Percentiles rank a stretch among this genome's conserved stretches.
These are phyloP conservation scores for Vigna angularis DNA, from an alignment of 306 rosid genomes.

Conservation along the genomic window DNA sequence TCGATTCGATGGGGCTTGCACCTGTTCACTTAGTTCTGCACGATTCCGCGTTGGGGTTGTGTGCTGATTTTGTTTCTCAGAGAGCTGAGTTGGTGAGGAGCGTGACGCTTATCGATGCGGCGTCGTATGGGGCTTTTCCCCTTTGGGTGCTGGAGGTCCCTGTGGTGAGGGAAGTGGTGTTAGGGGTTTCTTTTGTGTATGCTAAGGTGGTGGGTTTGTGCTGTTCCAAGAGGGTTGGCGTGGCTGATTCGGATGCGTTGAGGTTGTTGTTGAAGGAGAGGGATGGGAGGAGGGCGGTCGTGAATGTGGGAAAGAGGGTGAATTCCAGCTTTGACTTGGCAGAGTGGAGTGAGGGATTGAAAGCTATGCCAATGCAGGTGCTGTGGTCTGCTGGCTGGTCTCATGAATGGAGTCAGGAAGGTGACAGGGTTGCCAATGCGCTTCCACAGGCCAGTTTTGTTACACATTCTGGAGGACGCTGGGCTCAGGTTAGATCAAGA, in stretches of 20 bases:
- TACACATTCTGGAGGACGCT: slow-evolving; percentile 81
- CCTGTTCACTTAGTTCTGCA: slow-evolving; percentile 93
- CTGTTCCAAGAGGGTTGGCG: slow-evolving; percentile 65
- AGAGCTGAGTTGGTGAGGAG: slow-evolving; percentile 69
- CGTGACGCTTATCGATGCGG: slow-evolving; percentile 78
- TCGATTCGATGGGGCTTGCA: slow-evolving; percentile 65
- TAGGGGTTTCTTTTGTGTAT: slow-evolving; percentile 64
- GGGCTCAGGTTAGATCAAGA: slow-evolving; percentile 83
- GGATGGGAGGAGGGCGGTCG: slow-evolving; percentile 72
- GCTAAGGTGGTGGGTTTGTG: slow-evolving; percentile 60
- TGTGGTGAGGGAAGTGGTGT: slow-evolving; percentile 66
- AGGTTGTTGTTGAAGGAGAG: slow-evolving; percentile 77
- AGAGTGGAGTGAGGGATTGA: slow-evolving; percentile 86
- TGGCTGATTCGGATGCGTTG: slow-evolving; percentile 63
- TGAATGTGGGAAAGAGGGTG: slow-evolving; percentile 73
- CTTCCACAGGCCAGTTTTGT: slow-evolving; percentile 75
- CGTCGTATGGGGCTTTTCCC: slow-evolving; percentile 68
- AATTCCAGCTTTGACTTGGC: slow-evolving; percentile 85
- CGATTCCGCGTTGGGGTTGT: slow-evolving; percentile 76
- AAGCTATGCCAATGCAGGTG: slow-evolving; percentile 73
- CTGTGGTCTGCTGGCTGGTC: slow-evolving; percentile 87
- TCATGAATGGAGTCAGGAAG: slow-evolving; percentile 82
- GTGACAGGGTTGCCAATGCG: slow-evolving; percentile 65
- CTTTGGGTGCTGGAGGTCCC: slow-evolving; percentile 68
- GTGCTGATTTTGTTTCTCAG: slow-evolving; percentile 77